These are phyloP conservation scores for Agastache rugosa DNA, from an alignment of 257 asterid species.

Conservation along the genomic window DNA sequence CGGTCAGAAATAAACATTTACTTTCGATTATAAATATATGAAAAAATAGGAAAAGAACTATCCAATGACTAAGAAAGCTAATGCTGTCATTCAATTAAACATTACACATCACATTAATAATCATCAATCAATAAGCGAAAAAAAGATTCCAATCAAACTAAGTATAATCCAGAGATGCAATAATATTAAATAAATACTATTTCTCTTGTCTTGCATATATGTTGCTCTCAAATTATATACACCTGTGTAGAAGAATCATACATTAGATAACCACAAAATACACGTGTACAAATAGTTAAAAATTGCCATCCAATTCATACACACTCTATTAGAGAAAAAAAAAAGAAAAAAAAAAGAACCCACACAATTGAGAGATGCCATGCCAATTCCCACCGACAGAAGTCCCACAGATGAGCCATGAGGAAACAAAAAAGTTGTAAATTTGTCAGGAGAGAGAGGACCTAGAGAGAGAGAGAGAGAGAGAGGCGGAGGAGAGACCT, in stretches of 20 bases:
- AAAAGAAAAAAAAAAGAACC: not conserved
- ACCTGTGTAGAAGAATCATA: not conserved
- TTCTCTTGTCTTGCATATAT: not conserved
- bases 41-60: no score
- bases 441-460: not conserved
- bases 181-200: not conserved
- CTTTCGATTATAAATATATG: not conserved
- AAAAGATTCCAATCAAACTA: slow-evolving; percentile 8
- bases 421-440: not conserved
- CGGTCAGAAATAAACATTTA: not conserved
- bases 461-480: not conserved
- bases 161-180: not conserved
- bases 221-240: slow-evolving; percentile 21
- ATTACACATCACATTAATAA: not conserved
- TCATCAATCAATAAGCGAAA: not conserved
- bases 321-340: not conserved
- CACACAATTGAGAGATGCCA: slow-evolving; percentile 19
- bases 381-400: slow-evolving; percentile 39
- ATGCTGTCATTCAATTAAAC: not conserved
- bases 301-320: slow-evolving; percentile 18
- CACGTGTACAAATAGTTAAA: slow-evolving; percentile 31
- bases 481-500: slow-evolving; percentile 30
- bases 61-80: not conserved
- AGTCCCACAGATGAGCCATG: slow-evolving; percentile 22
- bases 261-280: slow-evolving; percentile 13